A percentile compares a stretch with the other conserved stretches of the same genome.
phyloP scores from a whole-genome alignment of 805 yeast genomes.

The Cyberlindnera subsufficiens region DNA sequence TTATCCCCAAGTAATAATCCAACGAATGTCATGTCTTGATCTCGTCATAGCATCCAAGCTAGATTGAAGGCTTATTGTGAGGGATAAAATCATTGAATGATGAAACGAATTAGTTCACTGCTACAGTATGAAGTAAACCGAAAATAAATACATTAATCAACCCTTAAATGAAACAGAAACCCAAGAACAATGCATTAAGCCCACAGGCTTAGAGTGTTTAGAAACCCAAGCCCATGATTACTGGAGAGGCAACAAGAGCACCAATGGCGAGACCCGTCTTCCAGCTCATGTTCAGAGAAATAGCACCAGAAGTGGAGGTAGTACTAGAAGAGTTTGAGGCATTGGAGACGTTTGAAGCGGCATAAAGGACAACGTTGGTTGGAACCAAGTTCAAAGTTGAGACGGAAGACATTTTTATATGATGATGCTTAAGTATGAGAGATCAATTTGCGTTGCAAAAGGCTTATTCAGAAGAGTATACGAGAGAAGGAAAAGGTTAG shows the following conservation, averaged over 20 bases:
- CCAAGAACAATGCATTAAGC: neutral
- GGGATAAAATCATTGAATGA: too few relatives aligned
- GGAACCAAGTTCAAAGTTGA: conserved; percentile 23
- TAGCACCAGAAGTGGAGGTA: conserved; percentile 24
- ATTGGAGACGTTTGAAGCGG: conserved; percentile 17
- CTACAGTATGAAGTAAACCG: neutral
- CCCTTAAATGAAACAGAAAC: neutral
- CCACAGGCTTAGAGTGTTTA: neutral
- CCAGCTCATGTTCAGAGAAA: conserved; percentile 32
- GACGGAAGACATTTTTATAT: conserved; percentile 13
- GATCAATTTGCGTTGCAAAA: neutral
- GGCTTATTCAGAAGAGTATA: neutral
- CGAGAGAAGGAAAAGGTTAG: too few relatives aligned
- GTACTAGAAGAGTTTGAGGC: conserved; percentile 9
- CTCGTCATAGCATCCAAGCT: too few relatives aligned
- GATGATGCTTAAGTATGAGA: conserved; percentile 1
- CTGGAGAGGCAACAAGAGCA: conserved; percentile 33
- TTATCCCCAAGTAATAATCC: too few relatives aligned
- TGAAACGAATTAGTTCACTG: neutral
- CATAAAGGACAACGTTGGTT: conserved; percentile 23
- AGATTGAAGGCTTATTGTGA: too few relatives aligned
- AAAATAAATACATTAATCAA: too few relatives aligned
- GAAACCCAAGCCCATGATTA: conserved; percentile 23
- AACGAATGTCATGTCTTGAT: too few relatives aligned
- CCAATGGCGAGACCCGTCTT: conserved; percentile 34